Evolutionary conservation across 306 rosid species (phyloP), one percentile per base, ranked within the genome.

Genomic region (Psophocarpus tetragonolobus): DNA sequence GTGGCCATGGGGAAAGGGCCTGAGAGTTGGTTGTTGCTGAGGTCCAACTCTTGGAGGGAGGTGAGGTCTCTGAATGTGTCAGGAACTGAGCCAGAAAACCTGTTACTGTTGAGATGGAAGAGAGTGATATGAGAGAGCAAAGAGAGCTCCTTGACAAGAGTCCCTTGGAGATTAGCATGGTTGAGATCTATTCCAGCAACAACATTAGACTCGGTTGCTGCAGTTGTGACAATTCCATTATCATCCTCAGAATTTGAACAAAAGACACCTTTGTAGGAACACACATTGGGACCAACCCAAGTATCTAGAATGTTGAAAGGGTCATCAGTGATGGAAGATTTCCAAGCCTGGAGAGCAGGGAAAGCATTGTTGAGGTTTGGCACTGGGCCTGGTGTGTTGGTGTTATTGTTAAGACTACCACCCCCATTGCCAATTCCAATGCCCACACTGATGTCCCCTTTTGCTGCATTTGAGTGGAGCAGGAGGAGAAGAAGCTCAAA

Each of bases 161-260:
- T 84, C 63, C 99, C 99, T 85, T 84, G 64, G 39, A 95, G 96
- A 80, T 91, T 87, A 53, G 94, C 99, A 70, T 91, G 97, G 84
- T 95, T 95, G 82, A 95, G 97, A 87, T 95, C 97, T 81, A 92
- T 91, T 39, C 93, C 97, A 4, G 89, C 89, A 63, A 95, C 88
- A 65, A 94, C 82, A 63, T 72, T 14, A 11, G 83, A 69, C 8
- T 73, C 81, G 51, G 75, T 13, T 13, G 88, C 63, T 70, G 81
- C 10, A n/a, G 88, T 29, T 35, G 74, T 33, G 5, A 42, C 77
- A 54, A 33, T 69, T 8, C 65, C 45, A 41, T 27, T 17, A 24
- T 47, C 84, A 26, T 74, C 79, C 27, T 76, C 73, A 58, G 81
- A 76, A 8, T 78, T 69, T 11, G 87, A 77, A 84, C 98, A 92